Evolutionary conservation across 2,329 filamentous ascomycete species (phyloP).

Genomic region (Penicillium paneum): DNA sequence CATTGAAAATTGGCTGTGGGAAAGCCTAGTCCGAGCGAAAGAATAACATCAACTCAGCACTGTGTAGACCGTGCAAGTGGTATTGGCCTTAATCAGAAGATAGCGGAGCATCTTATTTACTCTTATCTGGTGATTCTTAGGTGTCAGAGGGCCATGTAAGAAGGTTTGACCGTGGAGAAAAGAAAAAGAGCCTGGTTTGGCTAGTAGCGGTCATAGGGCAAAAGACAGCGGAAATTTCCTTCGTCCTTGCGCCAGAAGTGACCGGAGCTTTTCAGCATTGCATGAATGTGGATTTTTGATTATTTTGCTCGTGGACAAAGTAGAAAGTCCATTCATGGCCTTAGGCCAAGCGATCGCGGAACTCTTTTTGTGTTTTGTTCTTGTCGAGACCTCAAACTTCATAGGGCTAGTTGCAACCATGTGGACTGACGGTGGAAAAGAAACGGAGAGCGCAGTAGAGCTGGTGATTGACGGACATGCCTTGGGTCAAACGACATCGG

Average conservation of each 20-base stretch:
- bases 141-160: neutral
- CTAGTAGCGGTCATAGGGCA: neutral
- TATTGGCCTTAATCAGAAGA: neutral
- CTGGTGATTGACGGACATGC: neutral
- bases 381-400: neutral
- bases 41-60: neutral
- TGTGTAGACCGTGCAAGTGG: neutral
- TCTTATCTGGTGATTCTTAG: neutral
- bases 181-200: neutral
- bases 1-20: neutral
- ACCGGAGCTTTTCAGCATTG: neutral
- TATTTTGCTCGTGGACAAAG: neutral
- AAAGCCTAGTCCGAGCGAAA: neutral
- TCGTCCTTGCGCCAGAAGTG: neutral
- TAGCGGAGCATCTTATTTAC: neutral
- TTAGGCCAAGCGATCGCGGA: neutral
- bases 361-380: neutral
- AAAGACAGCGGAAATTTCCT: neutral
- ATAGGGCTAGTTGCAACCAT: too few species aligned
- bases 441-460: neutral
- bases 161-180: neutral
- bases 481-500: neutral
- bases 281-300: neutral
- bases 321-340: neutral
- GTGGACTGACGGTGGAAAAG: too few species aligned